A percentile compares a stretch with the other conserved stretches of the same genome.
Conservation (phyloP, 257 asterid species). For the Eucommia ulmoides region DNA sequence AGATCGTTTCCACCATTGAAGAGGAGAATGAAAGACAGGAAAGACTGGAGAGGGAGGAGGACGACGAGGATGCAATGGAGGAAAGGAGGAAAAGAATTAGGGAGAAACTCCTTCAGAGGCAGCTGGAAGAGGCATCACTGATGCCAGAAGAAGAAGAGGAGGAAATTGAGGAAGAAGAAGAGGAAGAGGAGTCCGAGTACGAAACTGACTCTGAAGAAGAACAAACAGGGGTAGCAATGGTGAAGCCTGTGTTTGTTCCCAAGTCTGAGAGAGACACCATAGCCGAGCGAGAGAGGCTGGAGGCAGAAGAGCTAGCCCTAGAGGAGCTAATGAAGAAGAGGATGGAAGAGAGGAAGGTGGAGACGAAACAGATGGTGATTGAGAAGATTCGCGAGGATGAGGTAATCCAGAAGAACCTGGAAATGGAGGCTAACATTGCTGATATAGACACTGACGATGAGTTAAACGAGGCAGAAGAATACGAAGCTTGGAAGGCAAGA, state of each 20-base stretch:
- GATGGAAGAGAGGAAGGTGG: slow-evolving; percentile 66
- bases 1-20: slow-evolving; percentile 77
- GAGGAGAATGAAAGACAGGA: slow-evolving; percentile 65
- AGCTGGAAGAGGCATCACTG: background rate
- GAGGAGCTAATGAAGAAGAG: slow-evolving; percentile 63
- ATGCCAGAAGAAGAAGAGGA: slow-evolving; percentile 36
- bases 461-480: background rate
- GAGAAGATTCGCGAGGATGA: slow-evolving; percentile 80
- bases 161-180: slow-evolving; percentile 58
- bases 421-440: slow-evolving; percentile 54
- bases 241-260: slow-evolving; percentile 75
- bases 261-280: slow-evolving; percentile 74
- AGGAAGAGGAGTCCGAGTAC: slow-evolving; percentile 60
- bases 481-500: background rate
- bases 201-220: slow-evolving; percentile 94
- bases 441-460: slow-evolving; percentile 96
- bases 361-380: slow-evolving; percentile 64
- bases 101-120: slow-evolving; percentile 27
- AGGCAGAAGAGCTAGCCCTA: slow-evolving; percentile 75
- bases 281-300: slow-evolving; percentile 83
- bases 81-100: slow-evolving; percentile 67
- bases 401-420: slow-evolving; percentile 73
- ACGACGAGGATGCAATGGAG: slow-evolving; percentile 81
- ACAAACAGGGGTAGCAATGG: slow-evolving; percentile 50
- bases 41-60: slow-evolving; percentile 45